Evolutionary conservation across 2,329 filamentous ascomycete species (phyloP), one percentile per base, ranked within the genome.

Genomic region (Xylariaceae sp.): DNA sequence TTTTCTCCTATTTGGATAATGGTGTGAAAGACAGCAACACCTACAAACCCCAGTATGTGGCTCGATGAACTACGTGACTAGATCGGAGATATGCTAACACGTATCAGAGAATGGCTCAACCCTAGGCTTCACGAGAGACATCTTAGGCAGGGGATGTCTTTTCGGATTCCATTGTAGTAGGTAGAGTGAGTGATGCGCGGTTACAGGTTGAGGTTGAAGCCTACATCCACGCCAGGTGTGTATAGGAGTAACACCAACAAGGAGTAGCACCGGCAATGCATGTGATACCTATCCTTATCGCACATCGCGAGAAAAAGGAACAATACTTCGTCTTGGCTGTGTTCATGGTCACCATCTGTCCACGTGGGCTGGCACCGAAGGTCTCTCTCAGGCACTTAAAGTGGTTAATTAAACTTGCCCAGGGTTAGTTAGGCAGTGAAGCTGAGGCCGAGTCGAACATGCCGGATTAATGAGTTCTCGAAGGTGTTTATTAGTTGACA

Each of bases 331-430:
- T 18, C 37, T 42, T 42, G 37, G 37, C 37, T 42, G 37, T 9
- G 37, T 4, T 42, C 37, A 42, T 42, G 37, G 11, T 42, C 37
- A 7, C 23, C 23, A 30, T 42, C 34, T 13, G 54, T 54, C 48
- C 45, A 55, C 52, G 57, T 60, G 53, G 56, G 8, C 34, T 5
- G 11, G 35, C 23, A 54, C 1, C 23, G 42, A 53, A 53, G 35
- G 57, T 35, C 51, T 52, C 11, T 42, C 37, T 42, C 37, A 42
- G 8, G 37, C 37, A 42, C 8, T 42, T 42, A 42, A 42, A 13
- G 7, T 10, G 37, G 37, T 42, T 42, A 42, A 42, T 42, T 42
- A 10, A 42, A 42, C 37, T 42, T 42, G 37, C 37, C 37, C 11
- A 42, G 37, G 8, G 37, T 42, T 42, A 13, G 11, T 42, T 42